Evolutionary conservation across 2,329 filamentous ascomycete genomes (phyloP).

Genomic region (Ilyonectria destructans): DNA sequence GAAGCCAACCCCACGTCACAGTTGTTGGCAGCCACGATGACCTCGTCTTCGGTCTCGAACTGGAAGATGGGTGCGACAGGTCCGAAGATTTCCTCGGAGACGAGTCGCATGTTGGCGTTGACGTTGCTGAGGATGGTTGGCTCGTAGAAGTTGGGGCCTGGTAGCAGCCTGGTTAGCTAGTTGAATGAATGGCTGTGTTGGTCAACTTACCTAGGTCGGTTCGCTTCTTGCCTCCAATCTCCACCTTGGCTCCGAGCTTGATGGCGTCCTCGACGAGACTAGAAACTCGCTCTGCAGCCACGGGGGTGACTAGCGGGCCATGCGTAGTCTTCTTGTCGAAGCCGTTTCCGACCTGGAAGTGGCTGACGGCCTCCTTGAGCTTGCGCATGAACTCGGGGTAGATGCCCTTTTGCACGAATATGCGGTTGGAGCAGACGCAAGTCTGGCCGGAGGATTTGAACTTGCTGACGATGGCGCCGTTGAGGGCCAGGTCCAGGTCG

Average conservation of each 20-base stretch:
- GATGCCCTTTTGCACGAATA: constrained; percentile 81
- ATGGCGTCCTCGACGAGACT: constrained; percentile 77
- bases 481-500: constrained; percentile 78
- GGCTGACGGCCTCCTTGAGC: constrained; percentile 77
- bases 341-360: constrained; percentile 79
- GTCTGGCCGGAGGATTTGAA: constrained; percentile 94
- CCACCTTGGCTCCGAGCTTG: constrained; percentile 73
- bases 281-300: constrained; percentile 71
- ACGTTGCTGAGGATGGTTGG: constrained; percentile 81
- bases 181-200: background rate
- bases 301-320: constrained; percentile 76
- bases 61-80: constrained; percentile 81
- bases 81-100: constrained; percentile 83
- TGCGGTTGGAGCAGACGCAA: constrained; percentile 87
- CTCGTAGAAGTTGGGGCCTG: constrained; percentile 76
- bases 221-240: constrained; percentile 74
- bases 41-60: constrained; percentile 81
- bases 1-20: constrained; percentile 81
- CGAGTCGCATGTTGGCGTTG: constrained; percentile 77
- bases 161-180: constrained; percentile 30
- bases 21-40: constrained; percentile 77
- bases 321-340: constrained; percentile 72
- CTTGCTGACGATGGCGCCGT: constrained; percentile 79
- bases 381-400: constrained; percentile 79
- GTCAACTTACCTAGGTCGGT: constrained; percentile 68